Base-by-base conservation (phyloP, 2,329 filamentous ascomycete genomes). In the Alternaria arborescens region DNA sequence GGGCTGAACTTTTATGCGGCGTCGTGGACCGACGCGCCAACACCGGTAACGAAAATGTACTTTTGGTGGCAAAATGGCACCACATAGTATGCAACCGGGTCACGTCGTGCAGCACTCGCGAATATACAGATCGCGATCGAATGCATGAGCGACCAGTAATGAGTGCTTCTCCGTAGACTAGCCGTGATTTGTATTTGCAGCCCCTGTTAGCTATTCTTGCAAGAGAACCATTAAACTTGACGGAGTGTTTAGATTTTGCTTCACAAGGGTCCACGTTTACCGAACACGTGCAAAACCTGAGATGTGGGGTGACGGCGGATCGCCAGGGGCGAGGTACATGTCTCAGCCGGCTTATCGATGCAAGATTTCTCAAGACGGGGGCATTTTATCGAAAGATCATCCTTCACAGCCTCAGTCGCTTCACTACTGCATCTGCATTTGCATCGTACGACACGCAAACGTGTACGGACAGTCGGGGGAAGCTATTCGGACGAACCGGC, bases 401-500 rank as follows among this genome's bases (percentile, higher is more conserved):
- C 58, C 57, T 57, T 52, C 61, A 68, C 66, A 70, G 65, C 65
- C 67, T 58, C 61, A 30, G 32, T 64, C 52, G 63, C 65, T 53
- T 66, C 61, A 43, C 55, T 51, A 28, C 44, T 26, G 38, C 24
- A 16, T 30, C 28, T 30, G 28, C 28, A 11, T 44, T 44, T 26
- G 38, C 38, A 24, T 40, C 26, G 26, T 42, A 38, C 22, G 60
- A 32, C 32, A 46, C 12, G 26, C 44, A 26, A 34, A 6, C 8
- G 44, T 24, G 16, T 36, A 42, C 30, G 32, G 40, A 50, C 48
- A n/a, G 46, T 20, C 28, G 43, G 38, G 53, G 40, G 20, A 41
- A 40, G 41, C 36, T 32, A 40, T 52, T 38, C 34, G 42, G 24
- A 20, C 32, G 12, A 24, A 50, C 41, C 28, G 47, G 36, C 34